Evolutionary conservation across 768 basidiomycete species (phyloP), one percentile per base, ranked within the genome.

Genomic region (Calocybe indica): DNA sequence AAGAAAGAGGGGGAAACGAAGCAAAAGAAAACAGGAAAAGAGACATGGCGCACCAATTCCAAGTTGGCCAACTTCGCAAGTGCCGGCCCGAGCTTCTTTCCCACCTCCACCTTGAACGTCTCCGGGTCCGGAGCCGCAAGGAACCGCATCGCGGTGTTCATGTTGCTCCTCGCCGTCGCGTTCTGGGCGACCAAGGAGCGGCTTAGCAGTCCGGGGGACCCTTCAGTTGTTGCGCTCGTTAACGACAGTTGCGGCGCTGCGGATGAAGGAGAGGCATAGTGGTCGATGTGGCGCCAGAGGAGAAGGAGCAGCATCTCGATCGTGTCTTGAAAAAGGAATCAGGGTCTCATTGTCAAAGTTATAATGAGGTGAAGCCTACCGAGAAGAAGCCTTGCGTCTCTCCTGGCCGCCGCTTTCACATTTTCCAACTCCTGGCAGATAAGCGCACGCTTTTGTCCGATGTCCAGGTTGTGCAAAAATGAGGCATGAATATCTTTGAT

Each of bases 261-360:
- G 46, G 14, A 52, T 10, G 53, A 39, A 37, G 55, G 48, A 7
- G 64, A 66, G 35, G 72, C 62, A 62, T 86, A 93, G 58, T 82
- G 81, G 10, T 78, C 72, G 29, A 90, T 58, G 57, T 94, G 92
- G 11, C 89, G 75, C 85, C 88, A 92, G 7, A 91, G 67, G 13
- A 93, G 72, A 12, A 93, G 71, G 7, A 93, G 70, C 5, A 88
- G 61, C 79, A 92, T 85, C 63, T 94, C 92, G 43, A 81, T 65
- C 11, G 83, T 78, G 47, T 76, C 87, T 88, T 53, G 4, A 36
- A 31, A 31, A 31, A 7, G 22, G 29, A 28, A 45, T 13, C 30
- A 37, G 50, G 7, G 46, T 40, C 38, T 4, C 48, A 41, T 35
- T 43, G 32, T 4, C 36, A 29, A n/a, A 7, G 15, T 41, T 30